A percentile compares a stretch with the other conserved stretches of the same genome.
phyloP scores from a whole-genome alignment of 1,284 basidiomycete genomes.

The Taiwanofungus camphoratus region DNA sequence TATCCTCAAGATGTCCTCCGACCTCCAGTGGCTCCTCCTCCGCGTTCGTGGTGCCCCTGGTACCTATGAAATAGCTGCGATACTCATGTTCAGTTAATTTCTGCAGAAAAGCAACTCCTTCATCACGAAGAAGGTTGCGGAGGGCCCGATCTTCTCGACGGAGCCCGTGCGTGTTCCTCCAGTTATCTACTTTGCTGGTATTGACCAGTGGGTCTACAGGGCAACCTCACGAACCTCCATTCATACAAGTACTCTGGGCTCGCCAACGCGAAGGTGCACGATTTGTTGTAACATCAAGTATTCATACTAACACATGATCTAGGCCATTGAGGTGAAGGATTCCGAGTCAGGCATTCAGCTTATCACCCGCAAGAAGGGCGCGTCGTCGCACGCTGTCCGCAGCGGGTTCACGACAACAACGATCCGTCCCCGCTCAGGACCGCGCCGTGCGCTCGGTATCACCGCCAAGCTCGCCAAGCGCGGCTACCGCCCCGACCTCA shows the following conservation, averaged over 20 bases:
- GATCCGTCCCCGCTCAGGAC: constrained; percentile 69
- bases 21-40: constrained; percentile 89
- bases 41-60: constrained; percentile 50
- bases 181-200: background rate
- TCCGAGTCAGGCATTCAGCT: constrained; percentile 60
- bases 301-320: constrained; percentile 3
- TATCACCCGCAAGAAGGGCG: constrained; percentile 64
- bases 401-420: constrained; percentile 41
- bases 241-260: constrained; percentile 88
- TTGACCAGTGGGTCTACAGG: constrained; percentile 38
- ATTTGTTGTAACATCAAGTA: background rate
- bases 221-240: constrained; percentile 82
- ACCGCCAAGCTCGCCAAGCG: constrained; percentile 61
- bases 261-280: constrained; percentile 69
- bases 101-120: constrained; percentile 76
- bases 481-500: constrained; percentile 81
- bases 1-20: constrained; percentile 60
- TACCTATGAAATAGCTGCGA: background rate
- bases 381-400: constrained; percentile 49
- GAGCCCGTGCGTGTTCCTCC: constrained; percentile 63
- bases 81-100: constrained; percentile 1
- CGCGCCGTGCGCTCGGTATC: constrained; percentile 71
- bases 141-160: constrained; percentile 76
- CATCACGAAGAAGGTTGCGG: constrained; percentile 69
- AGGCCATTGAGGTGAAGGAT: constrained; percentile 68